Percentiles rank a stretch among this genome's conserved stretches.
phyloP scores from a whole-genome alignment of 164 flowering plant species.

The Cinnamomum chago region DNA sequence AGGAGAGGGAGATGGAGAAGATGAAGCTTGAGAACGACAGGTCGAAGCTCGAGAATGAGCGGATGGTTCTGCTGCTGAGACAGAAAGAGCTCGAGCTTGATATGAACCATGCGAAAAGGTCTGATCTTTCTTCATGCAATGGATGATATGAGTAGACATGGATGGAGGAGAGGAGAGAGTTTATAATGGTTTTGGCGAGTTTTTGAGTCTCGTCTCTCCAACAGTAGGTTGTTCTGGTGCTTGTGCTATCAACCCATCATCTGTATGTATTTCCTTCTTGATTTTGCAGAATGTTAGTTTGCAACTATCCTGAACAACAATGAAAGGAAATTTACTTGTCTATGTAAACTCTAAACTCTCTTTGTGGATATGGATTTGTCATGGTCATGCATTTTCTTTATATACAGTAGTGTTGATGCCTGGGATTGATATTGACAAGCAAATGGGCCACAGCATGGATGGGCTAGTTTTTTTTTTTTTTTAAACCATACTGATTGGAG shows the following conservation, averaged over 20 bases:
- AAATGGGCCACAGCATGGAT: too few species aligned
- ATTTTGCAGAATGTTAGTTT: background rate
- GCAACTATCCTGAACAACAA: background rate
- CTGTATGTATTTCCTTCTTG: background rate
- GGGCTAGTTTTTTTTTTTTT: too few species aligned
- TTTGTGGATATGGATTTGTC: background rate
- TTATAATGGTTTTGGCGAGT: background rate
- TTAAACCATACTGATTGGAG: too few species aligned
- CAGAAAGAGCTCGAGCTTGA: slow-evolving; percentile 70
- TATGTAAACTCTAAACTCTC: background rate
- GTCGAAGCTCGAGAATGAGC: slow-evolving; percentile 63
- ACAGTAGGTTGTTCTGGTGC: background rate
- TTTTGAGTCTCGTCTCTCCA: background rate
- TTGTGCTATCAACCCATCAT: background rate
- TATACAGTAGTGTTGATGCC: too few species aligned
- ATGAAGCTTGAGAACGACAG: slow-evolving; percentile 68
- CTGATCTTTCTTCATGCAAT: slow-evolving; percentile 32
- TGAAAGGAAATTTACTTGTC: background rate
- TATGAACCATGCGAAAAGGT: slow-evolving; percentile 33
- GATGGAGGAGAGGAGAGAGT: background rate
- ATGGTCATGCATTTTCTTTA: background rate
- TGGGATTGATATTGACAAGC: too few species aligned
- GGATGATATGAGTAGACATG: slow-evolving; percentile 21
- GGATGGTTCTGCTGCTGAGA: slow-evolving; percentile 65
- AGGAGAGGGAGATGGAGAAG: slow-evolving; percentile 93